Evolutionary conservation across 768 basidiomycete genomes (phyloP).

Genomic region (Lactarius deliciosus): DNA sequence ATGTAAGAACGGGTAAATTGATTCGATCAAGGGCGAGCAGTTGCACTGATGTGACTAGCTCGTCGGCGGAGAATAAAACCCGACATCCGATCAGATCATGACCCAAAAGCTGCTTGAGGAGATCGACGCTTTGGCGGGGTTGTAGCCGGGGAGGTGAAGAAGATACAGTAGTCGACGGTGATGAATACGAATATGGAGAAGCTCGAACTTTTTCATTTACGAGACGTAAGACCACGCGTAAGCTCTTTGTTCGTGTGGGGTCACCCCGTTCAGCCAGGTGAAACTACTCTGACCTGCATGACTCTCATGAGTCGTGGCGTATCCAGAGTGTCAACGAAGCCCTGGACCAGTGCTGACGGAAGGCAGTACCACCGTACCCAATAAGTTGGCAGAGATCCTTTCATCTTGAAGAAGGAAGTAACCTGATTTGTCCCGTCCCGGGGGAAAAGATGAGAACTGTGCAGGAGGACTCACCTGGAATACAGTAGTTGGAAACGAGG

Average conservation of each 20-base stretch:
- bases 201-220: constrained; percentile 41
- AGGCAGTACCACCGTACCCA: too few species aligned
- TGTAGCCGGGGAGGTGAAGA: constrained; percentile 33
- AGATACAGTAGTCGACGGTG: constrained; percentile 38
- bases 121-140: constrained; percentile 35
- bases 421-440: constrained; percentile 44
- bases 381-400: too few species aligned
- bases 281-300: too few species aligned
- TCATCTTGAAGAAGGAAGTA: too few species aligned
- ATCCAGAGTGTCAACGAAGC: too few species aligned
- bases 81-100: constrained; percentile 46
- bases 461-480: constrained; percentile 41
- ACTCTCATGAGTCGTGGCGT: too few species aligned
- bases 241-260: constrained; percentile 37
- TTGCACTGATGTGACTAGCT: constrained; percentile 36
- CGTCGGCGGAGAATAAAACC: constrained; percentile 37
- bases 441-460: constrained; percentile 44
- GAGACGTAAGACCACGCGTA: constrained; percentile 37
- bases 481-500: constrained; percentile 36
- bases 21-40: neutral
- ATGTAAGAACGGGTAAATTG: neutral
- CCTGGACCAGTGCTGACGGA: too few species aligned
- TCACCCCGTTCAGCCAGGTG: too few species aligned
- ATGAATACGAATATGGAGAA: constrained; percentile 43
- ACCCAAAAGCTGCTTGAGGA: constrained; percentile 35